Base-by-base conservation (phyloP, 75 land plant genomes). In the Selaginella tamariscina region DNA sequence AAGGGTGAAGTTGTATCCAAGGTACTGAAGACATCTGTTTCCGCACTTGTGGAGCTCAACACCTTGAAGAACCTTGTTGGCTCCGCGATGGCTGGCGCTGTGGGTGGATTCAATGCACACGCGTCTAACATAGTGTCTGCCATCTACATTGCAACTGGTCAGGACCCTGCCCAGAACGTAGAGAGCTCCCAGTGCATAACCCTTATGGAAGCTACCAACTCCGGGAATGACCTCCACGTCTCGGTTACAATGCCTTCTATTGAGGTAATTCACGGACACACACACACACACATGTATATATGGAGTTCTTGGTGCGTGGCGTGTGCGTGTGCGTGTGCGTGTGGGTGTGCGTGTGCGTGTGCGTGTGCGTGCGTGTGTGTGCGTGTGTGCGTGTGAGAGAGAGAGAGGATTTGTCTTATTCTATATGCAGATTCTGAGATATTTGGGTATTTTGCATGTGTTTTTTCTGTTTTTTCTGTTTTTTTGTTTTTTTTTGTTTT, bases 91-190 rank as follows among this genome's bases (percentile, higher is more conserved):
- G 96, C 96, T 33, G 96, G 96, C 0, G 79, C 96, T 22, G 33
- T 88, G 21, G 96, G 91, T 8, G 96, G 96, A 1, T 90, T 81
- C 69, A 90, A 90, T 33, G 96, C 96, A 28, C 96, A 90, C 68
- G 88, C 96, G 2, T 75, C 88, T 56, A 75, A 75, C 44, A 75
- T 75, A 31, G 77, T 75, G 15, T 75, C 77, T 31, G 77, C 77
- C n/a, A 24, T 75, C n/a, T 75, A 29, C 57, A 71, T 75, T 1
- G 77, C 77, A 24, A 75, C 77, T 27, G 77, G 77, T 0, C 77
- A 75, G 30, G 77, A 75, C 28, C 77, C 77, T 8, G 77, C 91
- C 1, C 91, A 88, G 74, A 75, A 75, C 39, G 74, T 75, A 31
- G 77, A 75, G 74, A 75, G 77, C 68, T 75, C 77, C 0, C 74